Base-by-base conservation (phyloP, 495 filamentous ascomycete species). In the Daldinia loculata region DNA sequence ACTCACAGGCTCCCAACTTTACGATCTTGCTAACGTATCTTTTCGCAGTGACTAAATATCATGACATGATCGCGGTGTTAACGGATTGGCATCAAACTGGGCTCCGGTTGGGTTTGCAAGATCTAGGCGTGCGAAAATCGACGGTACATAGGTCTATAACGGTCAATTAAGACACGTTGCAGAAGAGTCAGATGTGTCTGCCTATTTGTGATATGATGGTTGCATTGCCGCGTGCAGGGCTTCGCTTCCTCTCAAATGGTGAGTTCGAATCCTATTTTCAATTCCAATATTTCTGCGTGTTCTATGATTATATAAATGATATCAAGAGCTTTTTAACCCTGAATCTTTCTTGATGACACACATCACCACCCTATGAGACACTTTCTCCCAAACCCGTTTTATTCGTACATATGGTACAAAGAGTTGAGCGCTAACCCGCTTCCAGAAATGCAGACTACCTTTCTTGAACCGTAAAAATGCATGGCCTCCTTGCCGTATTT, bases 311-410 rank as follows among this genome's bases (percentile, higher is more conserved):
- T 76, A 78, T 59, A 58, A 74, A 76, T 36, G 73, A 70, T 50
- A 70, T 79, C 80, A 85, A 83, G 83, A 85, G 83, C 83, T 85
- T 85, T 85, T 85, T 85, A 85, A 85, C 82, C 82, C 83, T 84
- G 81, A 56, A 84, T 76, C 68, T 81, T 78, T 72, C 76, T 76
- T 83, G 82, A 83, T 75, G 81, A 82, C 67, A 78, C 79, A 70
- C 79, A 84, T 84, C 80, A 84, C 75, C 72, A 82, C 76, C 70
- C 56, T 83, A 82, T 85, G 83, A 85, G 82, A 83, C 80, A 83
- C 78, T n/a, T 36, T 61, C 50, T 43, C 48, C 51, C 29, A 63
- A 34, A 58, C 64, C 63, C 41, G 43, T 61, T 58, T 65, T 66
- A 45, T 61, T 67, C 32, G 38, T 67, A 70, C 56, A 58, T 38